phyloP scores from a whole-genome alignment of 352 stramenopile genomes.

The Globisporangium irregulare region DNA sequence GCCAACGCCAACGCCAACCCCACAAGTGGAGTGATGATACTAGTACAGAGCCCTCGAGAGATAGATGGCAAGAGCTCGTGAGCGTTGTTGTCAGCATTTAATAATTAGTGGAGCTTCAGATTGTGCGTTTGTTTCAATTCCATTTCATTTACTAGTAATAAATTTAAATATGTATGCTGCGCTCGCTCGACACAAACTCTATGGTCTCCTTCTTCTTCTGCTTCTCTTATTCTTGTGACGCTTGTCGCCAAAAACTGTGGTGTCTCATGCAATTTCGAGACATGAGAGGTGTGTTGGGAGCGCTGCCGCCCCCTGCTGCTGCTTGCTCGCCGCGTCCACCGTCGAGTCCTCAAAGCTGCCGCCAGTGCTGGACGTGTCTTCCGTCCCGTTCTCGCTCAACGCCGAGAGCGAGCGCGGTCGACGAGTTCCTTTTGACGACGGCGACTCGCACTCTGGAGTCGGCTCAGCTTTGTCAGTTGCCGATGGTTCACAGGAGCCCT shows the following conservation, averaged over 20 bases:
- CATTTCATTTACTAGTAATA: neutral
- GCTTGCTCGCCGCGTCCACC: slow-evolving; percentile 6
- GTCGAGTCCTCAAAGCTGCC: slow-evolving; percentile 39
- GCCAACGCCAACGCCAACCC: neutral
- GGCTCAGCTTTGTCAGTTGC: neutral
- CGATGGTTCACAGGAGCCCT: slow-evolving; percentile 1
- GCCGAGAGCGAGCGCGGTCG: slow-evolving; percentile 43
- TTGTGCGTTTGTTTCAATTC: neutral
- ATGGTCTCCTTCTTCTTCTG: neutral
- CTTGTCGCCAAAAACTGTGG: neutral
- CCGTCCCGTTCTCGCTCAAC: slow-evolving; percentile 33
- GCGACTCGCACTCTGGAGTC: neutral
- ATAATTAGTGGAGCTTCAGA: neutral
- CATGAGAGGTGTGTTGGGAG: slow-evolving; percentile 31
- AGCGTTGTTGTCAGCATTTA: neutral
- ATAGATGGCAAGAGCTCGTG: neutral
- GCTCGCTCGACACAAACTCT: neutral
- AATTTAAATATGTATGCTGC: neutral
- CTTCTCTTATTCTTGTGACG: neutral
- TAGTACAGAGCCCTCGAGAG: too few species aligned
- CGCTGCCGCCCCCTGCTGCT: slow-evolving; percentile 14
- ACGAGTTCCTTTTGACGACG: slow-evolving; percentile 18
- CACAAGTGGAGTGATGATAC: neutral
- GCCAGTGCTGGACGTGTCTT: slow-evolving; percentile 57
- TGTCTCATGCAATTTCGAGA: slow-evolving; percentile 35